Percentiles rank a stretch among this genome's conserved stretches.
Conservation (phyloP, 225 moss, liverwort and hornwort genomes). For the Bryum argenteum region DNA sequence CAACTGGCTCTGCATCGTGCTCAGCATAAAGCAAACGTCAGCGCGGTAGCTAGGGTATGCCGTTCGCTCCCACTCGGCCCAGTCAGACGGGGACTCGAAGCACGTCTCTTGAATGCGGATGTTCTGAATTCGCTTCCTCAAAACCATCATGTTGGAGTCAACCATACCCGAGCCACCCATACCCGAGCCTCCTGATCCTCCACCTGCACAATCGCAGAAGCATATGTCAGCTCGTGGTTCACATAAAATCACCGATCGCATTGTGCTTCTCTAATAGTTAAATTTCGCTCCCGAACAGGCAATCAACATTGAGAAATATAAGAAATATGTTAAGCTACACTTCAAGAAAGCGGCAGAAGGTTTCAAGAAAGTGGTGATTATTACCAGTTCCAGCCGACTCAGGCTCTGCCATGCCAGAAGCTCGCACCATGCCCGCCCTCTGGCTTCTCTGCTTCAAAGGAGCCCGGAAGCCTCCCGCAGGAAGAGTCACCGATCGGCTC, state of each 20-base stretch:
- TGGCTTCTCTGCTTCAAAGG: constrained; percentile 25
- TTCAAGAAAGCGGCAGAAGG: not conserved
- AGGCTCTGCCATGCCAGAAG: constrained; percentile 52
- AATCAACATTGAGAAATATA: too few relatives aligned
- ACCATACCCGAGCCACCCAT: constrained; percentile 63
- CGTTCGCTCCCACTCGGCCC: constrained; percentile 93
- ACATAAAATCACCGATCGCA: too few relatives aligned
- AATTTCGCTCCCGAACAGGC: too few relatives aligned
- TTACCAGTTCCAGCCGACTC: constrained; percentile 54
- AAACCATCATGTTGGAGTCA: constrained; percentile 82
- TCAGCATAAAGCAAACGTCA: constrained; percentile 65
- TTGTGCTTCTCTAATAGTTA: too few relatives aligned
- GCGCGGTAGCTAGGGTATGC: constrained; percentile 73
- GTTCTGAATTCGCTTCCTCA: constrained; percentile 83
- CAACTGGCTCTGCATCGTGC: constrained; percentile 66
- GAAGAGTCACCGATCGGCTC: constrained; percentile 11
- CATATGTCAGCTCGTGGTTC: too few relatives aligned
- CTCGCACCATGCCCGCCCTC: constrained; percentile 28
- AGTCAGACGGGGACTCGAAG: constrained; percentile 63
- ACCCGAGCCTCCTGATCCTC: too few relatives aligned
- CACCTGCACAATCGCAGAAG: not conserved
- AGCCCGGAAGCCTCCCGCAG: constrained; percentile 4
- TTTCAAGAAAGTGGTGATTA: not conserved
- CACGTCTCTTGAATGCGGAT: constrained; percentile 68
- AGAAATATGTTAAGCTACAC: too few relatives aligned